A percentile compares a stretch with the other conserved stretches of the same genome.
Conservation (phyloP, 352 stramenopile genomes). For the Pythium vanterpoolii region DNA sequence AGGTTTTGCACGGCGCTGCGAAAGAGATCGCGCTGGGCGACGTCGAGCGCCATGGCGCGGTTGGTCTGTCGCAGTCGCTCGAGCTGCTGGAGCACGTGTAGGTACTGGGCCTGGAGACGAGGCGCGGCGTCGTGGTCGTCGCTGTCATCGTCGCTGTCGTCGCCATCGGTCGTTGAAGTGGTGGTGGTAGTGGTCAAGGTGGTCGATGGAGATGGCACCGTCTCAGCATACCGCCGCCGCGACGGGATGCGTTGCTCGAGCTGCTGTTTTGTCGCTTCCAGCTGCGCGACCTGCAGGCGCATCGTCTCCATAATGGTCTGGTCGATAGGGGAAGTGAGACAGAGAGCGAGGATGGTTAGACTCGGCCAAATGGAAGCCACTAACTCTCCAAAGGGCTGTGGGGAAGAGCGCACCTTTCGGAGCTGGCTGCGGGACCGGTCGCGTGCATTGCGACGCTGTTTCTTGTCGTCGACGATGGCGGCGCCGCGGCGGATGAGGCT, state of each 20-base stretch:
- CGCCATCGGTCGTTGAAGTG: too few relatives aligned
- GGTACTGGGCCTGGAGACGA: conserved; percentile 34
- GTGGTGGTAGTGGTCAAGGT: neutral
- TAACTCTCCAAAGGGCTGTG: too few relatives aligned
- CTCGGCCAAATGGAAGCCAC: neutral
- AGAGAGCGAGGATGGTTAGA: neutral
- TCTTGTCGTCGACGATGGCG: neutral
- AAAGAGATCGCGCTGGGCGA: conserved; percentile 47
- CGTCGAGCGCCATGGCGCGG: conserved; percentile 31
- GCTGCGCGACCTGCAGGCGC: conserved; percentile 35
- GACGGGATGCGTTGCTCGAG: conserved; percentile 17
- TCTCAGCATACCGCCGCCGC: neutral
- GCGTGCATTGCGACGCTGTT: conserved; percentile 46
- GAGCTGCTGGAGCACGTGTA: conserved; percentile 40
- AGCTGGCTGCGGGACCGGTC: conserved; percentile 51
- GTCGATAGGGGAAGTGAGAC: neutral
- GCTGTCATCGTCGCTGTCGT: neutral
- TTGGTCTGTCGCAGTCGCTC: conserved; percentile 45
- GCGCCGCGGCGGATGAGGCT: neutral
- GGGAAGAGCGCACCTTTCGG: conserved; percentile 34
- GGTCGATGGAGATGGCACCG: neutral
- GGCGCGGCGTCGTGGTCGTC: neutral
- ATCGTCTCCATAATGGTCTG: conserved; percentile 57
- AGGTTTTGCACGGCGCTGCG: conserved; percentile 55
- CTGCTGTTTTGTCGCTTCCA: conserved; percentile 45